These are phyloP conservation scores for Oemleria cerasiformis DNA, from an alignment of 306 rosid genomes.

Conservation along the genomic window DNA sequence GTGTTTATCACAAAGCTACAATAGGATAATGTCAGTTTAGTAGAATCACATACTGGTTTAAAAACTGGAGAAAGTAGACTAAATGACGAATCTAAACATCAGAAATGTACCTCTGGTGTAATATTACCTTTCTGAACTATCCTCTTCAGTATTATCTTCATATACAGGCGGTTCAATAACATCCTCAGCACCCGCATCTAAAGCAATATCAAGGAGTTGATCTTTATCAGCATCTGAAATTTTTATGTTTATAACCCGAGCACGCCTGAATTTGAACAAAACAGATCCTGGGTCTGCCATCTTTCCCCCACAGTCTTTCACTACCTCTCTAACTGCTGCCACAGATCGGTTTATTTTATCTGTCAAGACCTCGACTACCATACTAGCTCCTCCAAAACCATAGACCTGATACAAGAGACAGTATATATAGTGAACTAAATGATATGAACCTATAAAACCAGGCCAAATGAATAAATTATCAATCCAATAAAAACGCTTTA, in stretches of 20 bases:
- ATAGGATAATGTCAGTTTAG: not conserved
- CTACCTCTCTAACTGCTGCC: constrained; percentile 76
- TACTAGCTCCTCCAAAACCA: constrained; percentile 93
- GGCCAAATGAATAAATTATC: not conserved
- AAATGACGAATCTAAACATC: not conserved
- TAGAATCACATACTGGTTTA: not conserved
- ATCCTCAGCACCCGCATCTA: constrained; percentile 93
- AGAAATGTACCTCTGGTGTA: constrained; percentile 14
- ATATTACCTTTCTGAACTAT: constrained; percentile 61
- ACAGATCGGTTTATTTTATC: constrained; percentile 82
- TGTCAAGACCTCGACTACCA: constrained; percentile 87
- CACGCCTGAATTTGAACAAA: constrained; percentile 78
- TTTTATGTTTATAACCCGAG: constrained; percentile 68
- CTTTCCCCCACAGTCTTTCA: constrained; percentile 88
- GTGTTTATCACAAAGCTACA: not conserved
- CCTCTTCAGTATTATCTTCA: constrained; percentile 86
- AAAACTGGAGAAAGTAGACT: not conserved
- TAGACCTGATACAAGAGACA: constrained; percentile 54
- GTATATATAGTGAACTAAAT: not conserved
- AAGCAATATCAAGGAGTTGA: constrained; percentile 66
- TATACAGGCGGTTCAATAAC: constrained; percentile 74
- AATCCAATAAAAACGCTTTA: constrained; percentile 6
- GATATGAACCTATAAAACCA: not conserved
- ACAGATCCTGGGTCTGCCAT: constrained; percentile 97
- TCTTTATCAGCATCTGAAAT: constrained; percentile 70